Evolutionary conservation across 1,139 yeast genomes (phyloP).

Genomic region (Lodderomyces oxycetoniae): DNA sequence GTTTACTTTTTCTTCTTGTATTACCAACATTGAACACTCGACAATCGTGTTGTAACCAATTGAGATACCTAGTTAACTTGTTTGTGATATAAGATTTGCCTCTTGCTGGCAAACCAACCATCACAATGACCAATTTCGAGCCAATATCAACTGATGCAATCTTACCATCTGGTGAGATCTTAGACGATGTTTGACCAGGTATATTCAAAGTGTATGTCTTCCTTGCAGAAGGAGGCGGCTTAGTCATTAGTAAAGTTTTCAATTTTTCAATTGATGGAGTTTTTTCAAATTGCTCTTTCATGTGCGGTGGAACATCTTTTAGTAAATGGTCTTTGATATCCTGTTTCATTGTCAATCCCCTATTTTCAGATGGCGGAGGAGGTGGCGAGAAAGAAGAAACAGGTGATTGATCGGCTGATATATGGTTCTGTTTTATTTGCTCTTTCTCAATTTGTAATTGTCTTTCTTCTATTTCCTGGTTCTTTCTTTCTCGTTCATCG

Average conservation of each 20-base stretch:
- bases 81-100: constrained; percentile 92
- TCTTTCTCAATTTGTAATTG: constrained; percentile 2
- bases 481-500: background rate
- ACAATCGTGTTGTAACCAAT: constrained; percentile 90
- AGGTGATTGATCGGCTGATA: no score
- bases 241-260: constrained; percentile 33
- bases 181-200: constrained; percentile 86
- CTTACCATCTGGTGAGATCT: constrained; percentile 77
- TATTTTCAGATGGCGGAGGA: constrained; percentile 2
- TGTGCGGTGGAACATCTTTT: constrained; percentile 33
- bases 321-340: constrained; percentile 18
- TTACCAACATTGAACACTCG: constrained; percentile 92
- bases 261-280: constrained; percentile 41
- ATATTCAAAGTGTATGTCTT: constrained; percentile 81
- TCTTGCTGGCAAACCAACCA: constrained; percentile 92
- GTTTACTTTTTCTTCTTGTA: constrained; percentile 74
- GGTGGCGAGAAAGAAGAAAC: no score
- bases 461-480: constrained; percentile 1
- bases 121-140: constrained; percentile 81
- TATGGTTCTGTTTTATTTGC: constrained; percentile 4
- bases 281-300: constrained; percentile 35
- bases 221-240: constrained; percentile 37
- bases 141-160: constrained; percentile 71
- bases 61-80: constrained; percentile 78
- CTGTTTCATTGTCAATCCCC: constrained; percentile 8